Percentiles rank a stretch among this genome's conserved stretches.
These are phyloP conservation scores for Coleophoma cylindrospora DNA, from an alignment of 2,329 filamentous ascomycete species.

Conservation along the genomic window DNA sequence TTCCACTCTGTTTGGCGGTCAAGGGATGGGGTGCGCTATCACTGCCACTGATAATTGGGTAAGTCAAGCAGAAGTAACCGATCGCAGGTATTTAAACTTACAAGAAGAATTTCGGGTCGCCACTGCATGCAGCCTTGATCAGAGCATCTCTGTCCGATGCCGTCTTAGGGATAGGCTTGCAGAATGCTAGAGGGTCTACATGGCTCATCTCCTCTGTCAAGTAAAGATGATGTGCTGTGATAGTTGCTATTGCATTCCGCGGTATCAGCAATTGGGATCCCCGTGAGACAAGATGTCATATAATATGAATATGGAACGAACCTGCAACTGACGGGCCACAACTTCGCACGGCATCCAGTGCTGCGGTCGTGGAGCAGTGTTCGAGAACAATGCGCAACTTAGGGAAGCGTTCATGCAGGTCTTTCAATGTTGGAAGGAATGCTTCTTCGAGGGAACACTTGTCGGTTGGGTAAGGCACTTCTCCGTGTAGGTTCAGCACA, in stretches of 20 bases:
- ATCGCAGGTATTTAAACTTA: no score
- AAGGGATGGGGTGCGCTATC: constrained; percentile 61
- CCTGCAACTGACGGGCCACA: constrained; percentile 73
- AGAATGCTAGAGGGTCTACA: constrained; percentile 63
- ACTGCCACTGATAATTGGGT: constrained; percentile 29
- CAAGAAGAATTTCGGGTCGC: constrained; percentile 63
- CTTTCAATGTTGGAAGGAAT: constrained; percentile 76
- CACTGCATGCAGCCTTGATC: constrained; percentile 50
- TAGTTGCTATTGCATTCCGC: constrained; percentile 9
- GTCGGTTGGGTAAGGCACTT: constrained; percentile 55
- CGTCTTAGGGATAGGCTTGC: constrained; percentile 48
- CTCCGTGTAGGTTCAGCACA: constrained; percentile 91
- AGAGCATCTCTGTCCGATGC: constrained; percentile 48
- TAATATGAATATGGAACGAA: constrained; percentile 6
- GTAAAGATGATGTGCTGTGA: constrained; percentile 22
- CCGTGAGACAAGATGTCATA: no score
- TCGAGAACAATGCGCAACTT: constrained; percentile 67
- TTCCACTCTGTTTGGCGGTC: constrained; percentile 48
- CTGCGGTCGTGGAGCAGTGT: constrained; percentile 83
- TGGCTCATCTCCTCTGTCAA: constrained; percentile 75
- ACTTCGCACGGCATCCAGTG: constrained; percentile 68
- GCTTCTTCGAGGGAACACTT: constrained; percentile 65
- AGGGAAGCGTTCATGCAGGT: constrained; percentile 72
- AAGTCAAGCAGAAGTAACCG: no score
- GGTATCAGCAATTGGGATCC: no score